Evolutionary conservation across 2,329 filamentous ascomycete genomes (phyloP).

Genomic region (Xylaria arbuscula): DNA sequence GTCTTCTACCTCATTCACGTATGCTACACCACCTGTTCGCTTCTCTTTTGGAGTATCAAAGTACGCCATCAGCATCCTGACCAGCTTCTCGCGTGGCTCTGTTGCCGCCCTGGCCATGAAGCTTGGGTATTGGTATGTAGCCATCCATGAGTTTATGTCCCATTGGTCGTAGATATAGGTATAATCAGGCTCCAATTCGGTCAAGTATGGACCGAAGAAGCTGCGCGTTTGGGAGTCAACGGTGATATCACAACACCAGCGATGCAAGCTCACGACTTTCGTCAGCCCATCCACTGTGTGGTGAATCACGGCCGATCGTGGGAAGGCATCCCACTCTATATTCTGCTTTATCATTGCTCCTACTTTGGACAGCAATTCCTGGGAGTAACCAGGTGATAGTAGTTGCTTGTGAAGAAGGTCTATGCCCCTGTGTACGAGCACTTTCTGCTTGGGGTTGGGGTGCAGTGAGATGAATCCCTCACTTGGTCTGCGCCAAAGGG

Average conservation of each 20-base stretch:
- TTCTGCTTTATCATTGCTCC: neutral
- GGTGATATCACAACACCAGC: neutral
- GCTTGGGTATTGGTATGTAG: neutral
- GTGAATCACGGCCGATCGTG: neutral
- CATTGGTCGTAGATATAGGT: neutral
- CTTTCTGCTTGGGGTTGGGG: neutral
- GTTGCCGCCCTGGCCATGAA: neutral
- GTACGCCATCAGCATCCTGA: neutral
- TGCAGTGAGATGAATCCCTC: neutral
- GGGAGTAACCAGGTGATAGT: neutral
- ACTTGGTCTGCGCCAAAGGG: neutral
- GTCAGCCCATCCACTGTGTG: neutral
- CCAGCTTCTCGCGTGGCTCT: neutral
- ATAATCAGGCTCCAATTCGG: neutral
- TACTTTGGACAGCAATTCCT: neutral
- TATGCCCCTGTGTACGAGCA: neutral
- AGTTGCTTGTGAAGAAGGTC: neutral
- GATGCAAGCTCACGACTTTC: neutral
- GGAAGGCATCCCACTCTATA: neutral
- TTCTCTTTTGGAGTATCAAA: neutral
- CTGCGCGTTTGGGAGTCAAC: neutral
- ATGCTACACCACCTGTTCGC: neutral
- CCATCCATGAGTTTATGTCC: neutral
- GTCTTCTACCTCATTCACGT: neutral
- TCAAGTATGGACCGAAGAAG: neutral